These are phyloP conservation scores for Cotoneaster glaucophyllus DNA, from an alignment of 306 rosid genomes.

Conservation along the genomic window DNA sequence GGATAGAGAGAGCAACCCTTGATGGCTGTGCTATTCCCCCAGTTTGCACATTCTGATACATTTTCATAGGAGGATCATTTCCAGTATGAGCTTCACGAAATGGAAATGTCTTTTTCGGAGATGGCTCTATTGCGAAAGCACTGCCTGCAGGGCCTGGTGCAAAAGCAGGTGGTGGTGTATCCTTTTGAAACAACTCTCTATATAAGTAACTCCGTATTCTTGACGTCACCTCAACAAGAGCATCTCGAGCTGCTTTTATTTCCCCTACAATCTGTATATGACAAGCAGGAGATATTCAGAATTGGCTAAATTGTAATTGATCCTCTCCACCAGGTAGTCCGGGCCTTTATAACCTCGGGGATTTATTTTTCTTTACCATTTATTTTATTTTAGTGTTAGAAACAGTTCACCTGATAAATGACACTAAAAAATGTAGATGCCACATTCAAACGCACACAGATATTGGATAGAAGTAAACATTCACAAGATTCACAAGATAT, in stretches of 20 bases:
- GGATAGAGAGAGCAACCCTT: conserved; percentile 45
- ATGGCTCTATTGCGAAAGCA: conserved; percentile 35
- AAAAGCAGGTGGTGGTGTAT: conserved; percentile 39
- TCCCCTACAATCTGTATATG: conserved; percentile 75
- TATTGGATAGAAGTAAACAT: not conserved
- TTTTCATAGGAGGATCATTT: conserved; percentile 33
- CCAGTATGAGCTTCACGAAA: conserved; percentile 35
- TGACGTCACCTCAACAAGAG: conserved; percentile 88
- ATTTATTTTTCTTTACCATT: conserved; percentile 6
- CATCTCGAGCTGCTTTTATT: conserved; percentile 87
- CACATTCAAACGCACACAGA: not conserved
- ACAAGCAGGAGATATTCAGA: conserved; percentile 19
- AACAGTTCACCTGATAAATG: not conserved
- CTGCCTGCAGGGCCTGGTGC: conserved; percentile 27
- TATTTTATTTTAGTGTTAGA: not conserved
- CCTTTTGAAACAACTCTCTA: conserved; percentile 68
- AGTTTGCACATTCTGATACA: conserved; percentile 52
- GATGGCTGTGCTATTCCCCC: conserved; percentile 34
- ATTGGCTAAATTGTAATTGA: conserved; percentile 12
- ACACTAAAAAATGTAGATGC: not conserved
- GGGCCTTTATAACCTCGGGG: conserved; percentile 11
- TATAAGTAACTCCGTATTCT: conserved; percentile 73
- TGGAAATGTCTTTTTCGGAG: conserved; percentile 37
- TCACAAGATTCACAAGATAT: conserved; percentile 6
- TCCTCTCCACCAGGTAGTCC: not conserved